phyloP scores from a whole-genome alignment of 805 yeast genomes.

The Yamadazyma olivae region DNA sequence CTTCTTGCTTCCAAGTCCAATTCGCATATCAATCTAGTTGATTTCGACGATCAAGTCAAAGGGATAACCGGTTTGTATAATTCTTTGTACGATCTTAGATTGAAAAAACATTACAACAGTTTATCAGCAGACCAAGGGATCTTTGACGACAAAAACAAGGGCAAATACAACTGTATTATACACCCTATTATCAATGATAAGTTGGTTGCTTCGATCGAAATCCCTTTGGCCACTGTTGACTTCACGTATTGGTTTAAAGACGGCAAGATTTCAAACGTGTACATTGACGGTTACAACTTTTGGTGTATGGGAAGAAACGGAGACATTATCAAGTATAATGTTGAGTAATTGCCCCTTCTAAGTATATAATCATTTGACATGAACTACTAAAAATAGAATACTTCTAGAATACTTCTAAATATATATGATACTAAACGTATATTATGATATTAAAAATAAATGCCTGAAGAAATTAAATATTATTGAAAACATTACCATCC shows the following conservation, averaged over 20 bases:
- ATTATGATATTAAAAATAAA: background rate
- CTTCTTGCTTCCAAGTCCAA: slow-evolving; percentile 5
- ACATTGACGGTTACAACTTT: slow-evolving; percentile 24
- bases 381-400: background rate
- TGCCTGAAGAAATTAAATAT: background rate
- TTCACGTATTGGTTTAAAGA: slow-evolving; percentile 29
- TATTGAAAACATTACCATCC: slow-evolving; percentile 29
- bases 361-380: background rate
- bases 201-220: slow-evolving; percentile 35
- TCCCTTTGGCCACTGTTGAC: slow-evolving; percentile 32
- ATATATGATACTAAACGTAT: background rate
- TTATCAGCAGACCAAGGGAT: slow-evolving; percentile 11
- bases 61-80: slow-evolving; percentile 30
- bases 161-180: slow-evolving; percentile 20
- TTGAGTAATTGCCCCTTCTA: too few species aligned
- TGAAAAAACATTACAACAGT: slow-evolving; percentile 28
- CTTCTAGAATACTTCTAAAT: background rate
- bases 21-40: slow-evolving; percentile 6
- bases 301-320: slow-evolving; percentile 41
- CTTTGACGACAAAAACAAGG: slow-evolving; percentile 7
- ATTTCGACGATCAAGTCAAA: slow-evolving; percentile 19
- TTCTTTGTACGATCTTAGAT: slow-evolving; percentile 32
- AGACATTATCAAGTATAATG: slow-evolving; percentile 33
- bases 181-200: slow-evolving; percentile 38
- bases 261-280: slow-evolving; percentile 34